These are phyloP conservation scores for Peronospora belbahrii DNA, from an alignment of 352 stramenopile genomes.

Conservation along the genomic window DNA sequence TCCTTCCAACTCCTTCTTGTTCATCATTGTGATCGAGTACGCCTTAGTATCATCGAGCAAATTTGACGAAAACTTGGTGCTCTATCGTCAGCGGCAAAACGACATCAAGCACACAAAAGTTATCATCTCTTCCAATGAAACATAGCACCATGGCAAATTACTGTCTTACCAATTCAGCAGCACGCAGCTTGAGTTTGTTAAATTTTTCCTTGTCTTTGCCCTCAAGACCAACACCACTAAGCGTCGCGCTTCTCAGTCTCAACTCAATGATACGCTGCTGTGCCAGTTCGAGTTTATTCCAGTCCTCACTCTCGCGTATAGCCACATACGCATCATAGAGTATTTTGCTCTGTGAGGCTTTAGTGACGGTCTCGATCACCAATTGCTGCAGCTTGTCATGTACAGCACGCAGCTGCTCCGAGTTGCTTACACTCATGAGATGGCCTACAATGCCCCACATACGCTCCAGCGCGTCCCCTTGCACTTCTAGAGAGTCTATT, in stretches of 20 bases:
- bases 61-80: constrained; percentile 95
- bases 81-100: constrained; percentile 29
- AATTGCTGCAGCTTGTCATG: constrained; percentile 91
- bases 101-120: constrained; percentile 4
- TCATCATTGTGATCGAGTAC: constrained; percentile 85
- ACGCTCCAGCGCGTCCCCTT: constrained; percentile 88
- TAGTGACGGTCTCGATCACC: constrained; percentile 90
- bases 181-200: constrained; percentile 93
- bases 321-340: constrained; percentile 88
- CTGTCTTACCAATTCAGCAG: constrained; percentile 76
- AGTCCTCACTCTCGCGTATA: constrained; percentile 64
- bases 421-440: constrained; percentile 96
- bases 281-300: constrained; percentile 40
- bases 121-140: neutral
- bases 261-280: constrained; percentile 88
- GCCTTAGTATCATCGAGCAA: constrained; percentile 95
- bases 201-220: constrained; percentile 89
- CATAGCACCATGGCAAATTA: neutral
- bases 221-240: constrained; percentile 91
- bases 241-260: constrained; percentile 78
- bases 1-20: constrained; percentile 83
- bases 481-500: constrained; percentile 88
- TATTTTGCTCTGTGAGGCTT: constrained; percentile 87
- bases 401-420: constrained; percentile 88
- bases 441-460: constrained; percentile 94